Evolutionary conservation across 1,139 yeast species (phyloP).

Genomic region (Hyphopichia fennica): DNA sequence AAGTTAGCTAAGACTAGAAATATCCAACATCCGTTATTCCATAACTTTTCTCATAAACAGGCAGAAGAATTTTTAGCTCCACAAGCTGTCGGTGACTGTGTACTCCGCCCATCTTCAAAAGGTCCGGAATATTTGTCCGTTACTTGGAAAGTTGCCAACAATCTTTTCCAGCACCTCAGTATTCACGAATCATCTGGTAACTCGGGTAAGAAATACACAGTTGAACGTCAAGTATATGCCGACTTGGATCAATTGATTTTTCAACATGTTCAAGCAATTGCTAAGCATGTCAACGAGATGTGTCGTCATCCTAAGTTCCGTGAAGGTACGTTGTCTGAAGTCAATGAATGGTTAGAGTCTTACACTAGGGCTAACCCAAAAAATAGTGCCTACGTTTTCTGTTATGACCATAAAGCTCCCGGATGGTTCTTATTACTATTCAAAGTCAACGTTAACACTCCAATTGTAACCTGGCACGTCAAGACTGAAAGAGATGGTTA

Average conservation of each 20-base stretch:
- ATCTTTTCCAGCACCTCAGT: slow-evolving; percentile 87
- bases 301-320: slow-evolving; percentile 85
- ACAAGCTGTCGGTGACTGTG: slow-evolving; percentile 85
- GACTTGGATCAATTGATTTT: slow-evolving; percentile 94
- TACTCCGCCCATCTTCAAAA: slow-evolving; percentile 90
- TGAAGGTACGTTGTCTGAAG: slow-evolving; percentile 76
- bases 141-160: slow-evolving; percentile 95
- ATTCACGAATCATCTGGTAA: slow-evolving; percentile 66
- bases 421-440: slow-evolving; percentile 89
- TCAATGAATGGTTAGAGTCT: slow-evolving; percentile 82
- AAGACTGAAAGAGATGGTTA: slow-evolving; percentile 86
- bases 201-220: slow-evolving; percentile 61
- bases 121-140: slow-evolving; percentile 87
- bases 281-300: slow-evolving; percentile 83
- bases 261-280: slow-evolving; percentile 83
- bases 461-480: slow-evolving; percentile 85
- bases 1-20: slow-evolving; percentile 61
- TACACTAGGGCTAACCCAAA: slow-evolving; percentile 90
- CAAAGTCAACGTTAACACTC: slow-evolving; percentile 71
- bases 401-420: slow-evolving; percentile 87
- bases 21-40: slow-evolving; percentile 90
- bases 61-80: slow-evolving; percentile 95
- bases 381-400: slow-evolving; percentile 87
- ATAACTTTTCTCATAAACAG: slow-evolving; percentile 76
- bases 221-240: slow-evolving; percentile 69